A percentile compares a stretch with the other conserved stretches of the same genome.
phyloP scores from a whole-genome alignment of 352 stramenopile genomes.

The Phytophthora nicotianae region DNA sequence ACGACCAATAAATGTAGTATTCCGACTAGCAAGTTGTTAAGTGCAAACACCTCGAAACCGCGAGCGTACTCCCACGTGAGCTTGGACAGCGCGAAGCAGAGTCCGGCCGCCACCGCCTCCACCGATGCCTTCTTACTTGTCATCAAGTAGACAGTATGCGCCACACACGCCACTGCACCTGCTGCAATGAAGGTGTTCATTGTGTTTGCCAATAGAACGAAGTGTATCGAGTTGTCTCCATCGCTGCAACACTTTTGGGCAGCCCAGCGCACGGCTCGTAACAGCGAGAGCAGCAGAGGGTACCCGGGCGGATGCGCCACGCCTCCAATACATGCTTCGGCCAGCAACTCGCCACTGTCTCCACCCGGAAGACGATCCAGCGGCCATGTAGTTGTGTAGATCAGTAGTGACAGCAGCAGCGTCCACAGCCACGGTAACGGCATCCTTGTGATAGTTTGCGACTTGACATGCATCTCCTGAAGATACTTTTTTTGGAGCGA shows the following conservation, averaged over 20 bases:
- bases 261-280: constrained; percentile 27
- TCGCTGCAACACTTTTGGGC: constrained; percentile 1
- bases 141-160: constrained; percentile 43
- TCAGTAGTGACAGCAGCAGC: constrained; percentile 14
- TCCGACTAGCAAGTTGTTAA: constrained; percentile 92
- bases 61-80: constrained; percentile 92
- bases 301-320: constrained; percentile 94
- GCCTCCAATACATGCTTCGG: constrained; percentile 90
- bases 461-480: constrained; percentile 21
- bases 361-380: constrained; percentile 66
- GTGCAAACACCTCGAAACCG: constrained; percentile 90
- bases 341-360: constrained; percentile 90
- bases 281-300: constrained; percentile 86
- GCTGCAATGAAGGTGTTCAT: constrained; percentile 43
- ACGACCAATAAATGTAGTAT: constrained; percentile 70
- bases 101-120: constrained; percentile 41
- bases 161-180: constrained; percentile 40
- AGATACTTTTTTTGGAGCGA: constrained; percentile 12
- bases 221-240: constrained; percentile 13
- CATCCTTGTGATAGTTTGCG: constrained; percentile 7
- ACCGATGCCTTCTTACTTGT: constrained; percentile 9
- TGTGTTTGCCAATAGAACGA: constrained; percentile 43
- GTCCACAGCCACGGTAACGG: constrained; percentile 36
- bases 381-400: constrained; percentile 30
- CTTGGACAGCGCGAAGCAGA: constrained; percentile 79